Evolutionary conservation across 2,329 filamentous ascomycete genomes (phyloP), one percentile per base, ranked within the genome.

Genomic region (Colletotrichum godetiae): DNA sequence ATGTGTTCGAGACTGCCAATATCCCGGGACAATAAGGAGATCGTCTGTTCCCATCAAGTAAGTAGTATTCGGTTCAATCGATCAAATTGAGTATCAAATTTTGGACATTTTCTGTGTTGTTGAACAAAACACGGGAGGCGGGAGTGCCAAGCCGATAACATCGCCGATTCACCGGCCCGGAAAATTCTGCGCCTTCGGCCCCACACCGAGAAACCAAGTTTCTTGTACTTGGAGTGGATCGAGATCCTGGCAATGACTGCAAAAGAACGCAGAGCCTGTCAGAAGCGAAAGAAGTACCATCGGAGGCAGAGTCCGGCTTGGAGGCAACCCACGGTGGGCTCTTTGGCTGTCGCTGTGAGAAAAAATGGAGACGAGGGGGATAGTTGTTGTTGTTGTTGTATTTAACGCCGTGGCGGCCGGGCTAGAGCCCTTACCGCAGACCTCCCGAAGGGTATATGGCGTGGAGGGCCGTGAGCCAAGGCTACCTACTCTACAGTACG

Each of bases 141-240:
- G 29, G 29, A 52, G 57, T 22, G 66, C 66, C 70, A 73, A 73
- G 66, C 70, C n/a, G 42, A 42, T 19, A 13, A 29, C 24, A 37
- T 55, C 35, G 67, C 67, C 67, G 67, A 46, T 61, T 65, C 33
- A 11, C 62, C 62, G 62, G 33, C 3, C 67, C 71, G 67, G 49
- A 73, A 73, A 73, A 71, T 66, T 73, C 60, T 73, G 71, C 67
- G 52, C 12, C 13, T 56, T 73, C 67, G 67, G 67, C 56, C 71
- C 71, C 71, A 61, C 61, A 49, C 49, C 71, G 60, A 70, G 46
- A 15, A 63, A 61, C 31, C 67, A 73, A 70, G 70, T 70, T 66
- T 70, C 55, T 61, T 56, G 60, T 35, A 52, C 46, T 27, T 49
- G n/a, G 7, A 13, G 70, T 73, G 70, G 70, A 61, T 19, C 55